Percentiles rank a stretch among this genome's conserved stretches.
Evolutionary conservation across 805 yeast genomes (phyloP).

Genomic region (Dipodascus albidus): DNA sequence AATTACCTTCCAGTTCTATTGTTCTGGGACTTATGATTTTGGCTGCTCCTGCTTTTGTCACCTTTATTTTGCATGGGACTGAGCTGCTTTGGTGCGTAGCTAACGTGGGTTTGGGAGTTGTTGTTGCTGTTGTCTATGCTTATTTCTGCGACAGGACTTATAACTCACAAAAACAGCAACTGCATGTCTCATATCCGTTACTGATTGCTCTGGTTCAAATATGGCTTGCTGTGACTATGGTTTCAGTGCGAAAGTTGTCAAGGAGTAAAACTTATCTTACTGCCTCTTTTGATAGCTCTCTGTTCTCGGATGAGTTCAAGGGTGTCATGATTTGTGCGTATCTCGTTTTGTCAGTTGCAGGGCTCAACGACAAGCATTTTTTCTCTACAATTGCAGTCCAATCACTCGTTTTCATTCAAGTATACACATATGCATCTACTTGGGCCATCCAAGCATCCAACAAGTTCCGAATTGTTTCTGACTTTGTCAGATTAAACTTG

Average conservation of each 20-base stretch:
- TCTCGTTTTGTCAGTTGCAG: background rate
- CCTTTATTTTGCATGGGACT: background rate
- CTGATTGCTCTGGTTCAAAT: background rate
- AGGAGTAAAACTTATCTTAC: background rate
- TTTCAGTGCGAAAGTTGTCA: background rate
- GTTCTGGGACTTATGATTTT: background rate
- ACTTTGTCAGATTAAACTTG: background rate
- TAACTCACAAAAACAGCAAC: background rate
- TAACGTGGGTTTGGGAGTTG: background rate
- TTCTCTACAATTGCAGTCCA: background rate
- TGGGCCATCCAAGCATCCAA: background rate
- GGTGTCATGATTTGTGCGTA: background rate
- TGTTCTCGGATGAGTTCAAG: background rate
- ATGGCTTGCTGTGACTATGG: background rate
- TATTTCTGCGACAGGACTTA: background rate
- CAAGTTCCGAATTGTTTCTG: background rate
- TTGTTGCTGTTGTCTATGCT: background rate
- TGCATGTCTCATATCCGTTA: background rate
- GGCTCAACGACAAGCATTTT: background rate
- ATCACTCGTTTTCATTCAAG: background rate
- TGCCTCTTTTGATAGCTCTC: background rate
- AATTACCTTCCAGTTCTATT: background rate
- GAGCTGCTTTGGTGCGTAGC: background rate
- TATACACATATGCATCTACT: background rate
- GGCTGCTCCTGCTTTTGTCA: background rate